A percentile compares a stretch with the other conserved stretches of the same genome.
phyloP scores from a whole-genome alignment of 2,329 filamentous ascomycete genomes.

The Sarocladiaceae sp. region DNA sequence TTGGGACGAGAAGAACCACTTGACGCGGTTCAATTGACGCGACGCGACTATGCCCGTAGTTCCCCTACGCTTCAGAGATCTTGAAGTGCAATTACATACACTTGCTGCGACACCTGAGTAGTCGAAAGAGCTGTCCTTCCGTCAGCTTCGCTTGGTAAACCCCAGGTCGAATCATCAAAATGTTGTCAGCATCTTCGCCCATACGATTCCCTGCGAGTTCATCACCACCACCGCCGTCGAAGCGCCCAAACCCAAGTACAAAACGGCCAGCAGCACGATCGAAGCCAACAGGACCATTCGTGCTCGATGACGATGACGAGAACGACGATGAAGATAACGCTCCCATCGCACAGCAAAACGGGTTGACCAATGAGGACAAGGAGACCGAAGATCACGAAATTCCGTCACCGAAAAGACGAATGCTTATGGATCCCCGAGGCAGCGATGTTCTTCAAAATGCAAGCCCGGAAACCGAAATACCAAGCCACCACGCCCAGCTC shows the following conservation, averaged over 20 bases:
- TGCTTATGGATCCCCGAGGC: constrained; percentile 21
- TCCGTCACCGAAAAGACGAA: constrained; percentile 26
- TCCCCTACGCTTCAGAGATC: not conserved
- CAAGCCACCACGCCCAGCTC: not conserved
- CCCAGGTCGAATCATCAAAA: constrained; percentile 24
- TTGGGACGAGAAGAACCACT: constrained; percentile 3
- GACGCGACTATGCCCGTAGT: not conserved
- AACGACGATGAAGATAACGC: not conserved
- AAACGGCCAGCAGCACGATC: constrained; percentile 25
- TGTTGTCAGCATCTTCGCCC: constrained; percentile 59
- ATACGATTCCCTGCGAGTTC: constrained; percentile 51
- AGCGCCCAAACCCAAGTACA: constrained; percentile 23
- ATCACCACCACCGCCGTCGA: constrained; percentile 17
- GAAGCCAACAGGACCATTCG: constrained; percentile 32
- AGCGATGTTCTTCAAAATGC: not conserved
- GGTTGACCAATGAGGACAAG: not conserved
- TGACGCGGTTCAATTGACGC: constrained; percentile 4
- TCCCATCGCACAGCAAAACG: constrained; percentile 5
- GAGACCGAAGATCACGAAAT: constrained; percentile 8
- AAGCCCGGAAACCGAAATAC: not conserved
- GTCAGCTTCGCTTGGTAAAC: not conserved
- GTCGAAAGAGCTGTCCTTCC: no score
- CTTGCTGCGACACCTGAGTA: not conserved
- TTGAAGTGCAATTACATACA: not conserved
- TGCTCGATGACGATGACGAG: constrained; percentile 30